Percentiles rank a stretch among this genome's conserved stretches.
Evolutionary conservation across 2,329 filamentous ascomycete genomes (phyloP).

Genomic region (Trichoderma koningii): DNA sequence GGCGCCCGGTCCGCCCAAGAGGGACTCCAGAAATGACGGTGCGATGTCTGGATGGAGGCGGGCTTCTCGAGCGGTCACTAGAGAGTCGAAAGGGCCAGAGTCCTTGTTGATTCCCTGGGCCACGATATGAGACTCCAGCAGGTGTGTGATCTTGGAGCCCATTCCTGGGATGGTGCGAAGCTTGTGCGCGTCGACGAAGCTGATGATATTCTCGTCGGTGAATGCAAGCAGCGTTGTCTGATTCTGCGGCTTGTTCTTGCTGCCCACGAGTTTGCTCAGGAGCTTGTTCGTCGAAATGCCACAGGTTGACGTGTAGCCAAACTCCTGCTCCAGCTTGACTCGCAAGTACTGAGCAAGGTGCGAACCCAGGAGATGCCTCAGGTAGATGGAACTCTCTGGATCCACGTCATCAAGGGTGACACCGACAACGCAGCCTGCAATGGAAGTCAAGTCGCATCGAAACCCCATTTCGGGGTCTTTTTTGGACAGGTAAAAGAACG

Average conservation of each 20-base stretch:
- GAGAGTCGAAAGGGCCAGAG: slow-evolving; percentile 42
- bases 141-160: slow-evolving; percentile 65
- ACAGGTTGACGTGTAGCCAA: slow-evolving; percentile 84
- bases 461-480: slow-evolving; percentile 81
- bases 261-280: slow-evolving; percentile 81
- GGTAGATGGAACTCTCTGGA: slow-evolving; percentile 45
- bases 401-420: slow-evolving; percentile 31
- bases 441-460: slow-evolving; percentile 67
- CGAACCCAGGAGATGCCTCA: slow-evolving; percentile 74
- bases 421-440: slow-evolving; percentile 63
- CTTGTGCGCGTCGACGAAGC: slow-evolving; percentile 74
- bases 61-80: slow-evolving; percentile 66
- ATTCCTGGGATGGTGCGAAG: slow-evolving; percentile 84
- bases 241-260: slow-evolving; percentile 79
- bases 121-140: slow-evolving; percentile 57
- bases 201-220: slow-evolving; percentile 55
- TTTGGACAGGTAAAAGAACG: slow-evolving; percentile 78
- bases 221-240: slow-evolving; percentile 82
- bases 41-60: slow-evolving; percentile 65
- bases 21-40: slow-evolving; percentile 63
- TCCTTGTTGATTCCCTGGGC: slow-evolving; percentile 38
- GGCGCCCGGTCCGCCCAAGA: slow-evolving; percentile 70
- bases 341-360: slow-evolving; percentile 79
- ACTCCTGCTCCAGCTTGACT: slow-evolving; percentile 68
- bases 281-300: slow-evolving; percentile 88